Conservation (phyloP, 257 asterid species). For the Marsdenia floribunda region DNA sequence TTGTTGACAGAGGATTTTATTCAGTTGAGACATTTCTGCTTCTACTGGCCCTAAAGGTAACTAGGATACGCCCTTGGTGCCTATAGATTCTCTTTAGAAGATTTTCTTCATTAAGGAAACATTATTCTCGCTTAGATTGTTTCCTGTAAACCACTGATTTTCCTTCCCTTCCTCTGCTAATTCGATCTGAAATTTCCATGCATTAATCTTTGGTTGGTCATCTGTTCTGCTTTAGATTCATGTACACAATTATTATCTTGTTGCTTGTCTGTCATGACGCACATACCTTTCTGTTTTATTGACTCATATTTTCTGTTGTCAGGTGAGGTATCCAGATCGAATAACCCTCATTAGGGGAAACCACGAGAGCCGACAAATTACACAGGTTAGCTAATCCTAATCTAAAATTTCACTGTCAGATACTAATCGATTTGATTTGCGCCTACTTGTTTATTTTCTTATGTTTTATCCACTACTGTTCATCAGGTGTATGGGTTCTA, state of each 20-base stretch:
- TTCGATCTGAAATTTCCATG: background rate
- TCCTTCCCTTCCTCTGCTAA: background rate
- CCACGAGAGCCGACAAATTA: conserved; percentile 97
- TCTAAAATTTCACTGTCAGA: background rate
- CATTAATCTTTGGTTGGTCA: background rate
- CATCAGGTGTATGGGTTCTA: conserved; percentile 93
- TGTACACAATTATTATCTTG: background rate
- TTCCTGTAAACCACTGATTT: background rate
- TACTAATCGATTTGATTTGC: conserved; percentile 1
- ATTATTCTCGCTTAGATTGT: background rate
- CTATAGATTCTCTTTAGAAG: background rate
- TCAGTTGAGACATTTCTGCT: conserved; percentile 97
- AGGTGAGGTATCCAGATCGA: conserved; percentile 98
- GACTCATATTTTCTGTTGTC: conserved; percentile 15
- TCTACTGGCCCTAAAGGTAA: conserved; percentile 89
- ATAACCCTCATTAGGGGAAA: conserved; percentile 94
- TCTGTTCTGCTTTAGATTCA: background rate
- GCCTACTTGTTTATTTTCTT: conserved; percentile 5
- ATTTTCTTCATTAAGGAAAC: background rate
- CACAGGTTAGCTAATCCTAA: conserved; percentile 63
- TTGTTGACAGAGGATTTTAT: conserved; percentile 94
- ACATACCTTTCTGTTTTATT: background rate
- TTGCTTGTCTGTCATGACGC: background rate
- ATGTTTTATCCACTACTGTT: conserved; percentile 16
- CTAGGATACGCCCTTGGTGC: background rate